Evolutionary conservation across 495 filamentous ascomycete genomes (phyloP).

Genomic region (Penicillium antarcticum): DNA sequence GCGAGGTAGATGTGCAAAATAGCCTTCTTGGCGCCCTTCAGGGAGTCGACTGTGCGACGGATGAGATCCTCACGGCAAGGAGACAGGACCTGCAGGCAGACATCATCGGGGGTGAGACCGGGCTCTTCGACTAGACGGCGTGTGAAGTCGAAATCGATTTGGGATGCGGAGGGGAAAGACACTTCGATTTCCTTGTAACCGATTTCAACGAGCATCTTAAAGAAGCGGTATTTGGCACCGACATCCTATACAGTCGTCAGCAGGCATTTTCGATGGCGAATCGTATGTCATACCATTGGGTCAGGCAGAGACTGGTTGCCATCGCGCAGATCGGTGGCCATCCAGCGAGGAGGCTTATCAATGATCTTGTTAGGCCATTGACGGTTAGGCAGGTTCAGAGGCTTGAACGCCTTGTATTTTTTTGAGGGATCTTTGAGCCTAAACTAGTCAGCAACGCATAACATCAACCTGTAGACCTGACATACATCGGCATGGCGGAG

Average conservation of each 20-base stretch:
- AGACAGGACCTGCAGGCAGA: slow-evolving; percentile 92
- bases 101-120: slow-evolving; percentile 83
- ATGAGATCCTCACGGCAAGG: slow-evolving; percentile 95
- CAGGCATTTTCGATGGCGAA: not conserved
- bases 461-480: not conserved
- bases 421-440: slow-evolving; percentile 94
- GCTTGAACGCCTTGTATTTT: slow-evolving; percentile 82
- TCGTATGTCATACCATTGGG: slow-evolving; percentile 66
- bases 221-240: slow-evolving; percentile 92
- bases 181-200: slow-evolving; percentile 99
- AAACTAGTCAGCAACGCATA: slow-evolving; percentile 1
- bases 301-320: slow-evolving; percentile 87
- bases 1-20: slow-evolving; percentile 96
- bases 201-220: slow-evolving; percentile 87
- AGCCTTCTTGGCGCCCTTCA: slow-evolving; percentile 91
- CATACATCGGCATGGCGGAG: slow-evolving; percentile 40
- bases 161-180: slow-evolving; percentile 89
- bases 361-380: slow-evolving; percentile 85
- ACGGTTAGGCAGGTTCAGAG: slow-evolving; percentile 76
- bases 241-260: slow-evolving; percentile 57
- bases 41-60: slow-evolving; percentile 80
- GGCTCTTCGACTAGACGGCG: slow-evolving; percentile 83
- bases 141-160: slow-evolving; percentile 96
- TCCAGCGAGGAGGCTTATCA: slow-evolving; percentile 78
- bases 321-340: slow-evolving; percentile 81